These are phyloP conservation scores for Aleurites moluccanus DNA, from an alignment of 441 rosid genomes.

Conservation along the genomic window DNA sequence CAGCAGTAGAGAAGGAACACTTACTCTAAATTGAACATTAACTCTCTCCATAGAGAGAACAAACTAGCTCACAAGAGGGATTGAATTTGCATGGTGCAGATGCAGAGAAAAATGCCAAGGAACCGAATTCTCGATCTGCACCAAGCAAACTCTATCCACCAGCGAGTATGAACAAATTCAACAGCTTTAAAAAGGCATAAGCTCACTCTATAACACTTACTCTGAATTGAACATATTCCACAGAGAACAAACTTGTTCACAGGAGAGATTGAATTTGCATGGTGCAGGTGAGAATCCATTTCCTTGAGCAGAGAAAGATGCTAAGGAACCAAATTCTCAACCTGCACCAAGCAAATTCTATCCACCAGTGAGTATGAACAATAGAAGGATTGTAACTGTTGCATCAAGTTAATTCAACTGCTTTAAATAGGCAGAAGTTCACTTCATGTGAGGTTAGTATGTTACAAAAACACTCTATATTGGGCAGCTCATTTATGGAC, in stretches of 20 bases:
- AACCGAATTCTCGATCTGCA: conserved; percentile 9
- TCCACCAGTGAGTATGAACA: conserved; percentile 6
- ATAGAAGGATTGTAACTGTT: not conserved
- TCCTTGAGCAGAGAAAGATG: conserved; percentile 1
- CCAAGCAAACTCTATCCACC: conserved; percentile 16
- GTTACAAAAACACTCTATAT: not conserved
- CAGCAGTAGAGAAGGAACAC: too few relatives aligned
- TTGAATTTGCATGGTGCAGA: not conserved
- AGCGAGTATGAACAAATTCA: conserved; percentile 8
- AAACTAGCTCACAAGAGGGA: conserved; percentile 7
- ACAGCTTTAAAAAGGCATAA: not conserved
- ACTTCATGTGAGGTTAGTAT: not conserved
- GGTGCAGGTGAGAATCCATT: conserved; percentile 10
- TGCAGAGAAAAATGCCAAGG: not conserved
- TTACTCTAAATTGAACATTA: too few relatives aligned
- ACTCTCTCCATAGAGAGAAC: not conserved
- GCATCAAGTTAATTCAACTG: not conserved
- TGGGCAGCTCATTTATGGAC: conserved; percentile 3
- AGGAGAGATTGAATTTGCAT: conserved; percentile 4
- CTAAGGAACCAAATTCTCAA: not conserved
- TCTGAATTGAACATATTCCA: not conserved
- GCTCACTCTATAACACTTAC: not conserved
- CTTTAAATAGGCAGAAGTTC: not conserved
- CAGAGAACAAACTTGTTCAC: not conserved
- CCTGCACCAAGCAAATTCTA: conserved; percentile 18